phyloP scores from a whole-genome alignment of 2,329 filamentous ascomycete species.

The Pseudocercospora macadamiae region DNA sequence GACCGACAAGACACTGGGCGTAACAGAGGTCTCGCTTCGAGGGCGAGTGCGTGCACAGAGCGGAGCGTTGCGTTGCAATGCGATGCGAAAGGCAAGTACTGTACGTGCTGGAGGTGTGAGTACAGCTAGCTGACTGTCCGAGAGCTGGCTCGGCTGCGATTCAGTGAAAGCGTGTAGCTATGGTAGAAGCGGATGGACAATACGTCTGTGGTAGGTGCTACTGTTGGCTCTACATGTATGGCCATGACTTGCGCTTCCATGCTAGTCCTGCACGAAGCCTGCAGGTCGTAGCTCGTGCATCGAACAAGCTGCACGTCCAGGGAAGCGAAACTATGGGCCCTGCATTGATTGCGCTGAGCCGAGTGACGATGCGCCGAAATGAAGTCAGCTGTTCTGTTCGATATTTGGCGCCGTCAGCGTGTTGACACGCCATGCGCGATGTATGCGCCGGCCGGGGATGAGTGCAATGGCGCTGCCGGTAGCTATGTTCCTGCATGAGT shows the following conservation, averaged over 20 bases:
- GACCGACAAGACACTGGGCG: conserved; percentile 17
- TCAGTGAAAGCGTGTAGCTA: background rate
- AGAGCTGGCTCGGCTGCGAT: background rate
- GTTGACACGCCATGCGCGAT: background rate
- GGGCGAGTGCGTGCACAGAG: background rate
- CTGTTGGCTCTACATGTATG: conserved; percentile 18
- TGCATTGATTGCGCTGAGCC: background rate
- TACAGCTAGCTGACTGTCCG: background rate
- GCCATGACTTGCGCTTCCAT: conserved; percentile 14
- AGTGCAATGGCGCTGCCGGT: background rate
- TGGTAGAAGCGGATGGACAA: background rate
- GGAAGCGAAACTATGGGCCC: conserved; percentile 11
- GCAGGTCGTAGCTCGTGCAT: conserved; percentile 14
- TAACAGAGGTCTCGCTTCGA: conserved; percentile 14
- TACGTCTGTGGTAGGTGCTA: conserved; percentile 8
- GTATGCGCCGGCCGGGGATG: background rate
- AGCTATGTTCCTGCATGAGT: conserved; percentile 1
- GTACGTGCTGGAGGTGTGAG: too few species aligned
- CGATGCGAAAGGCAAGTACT: background rate
- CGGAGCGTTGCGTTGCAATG: too few species aligned
- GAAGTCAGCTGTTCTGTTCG: background rate
- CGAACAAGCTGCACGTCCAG: conserved; percentile 14
- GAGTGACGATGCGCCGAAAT: background rate
- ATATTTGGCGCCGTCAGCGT: background rate
- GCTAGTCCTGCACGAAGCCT: conserved; percentile 15